A percentile compares a stretch with the other conserved stretches of the same genome.
These are phyloP conservation scores for Hypericum perforatum DNA, from an alignment of 345 rosid genomes.

Conservation along the genomic window DNA sequence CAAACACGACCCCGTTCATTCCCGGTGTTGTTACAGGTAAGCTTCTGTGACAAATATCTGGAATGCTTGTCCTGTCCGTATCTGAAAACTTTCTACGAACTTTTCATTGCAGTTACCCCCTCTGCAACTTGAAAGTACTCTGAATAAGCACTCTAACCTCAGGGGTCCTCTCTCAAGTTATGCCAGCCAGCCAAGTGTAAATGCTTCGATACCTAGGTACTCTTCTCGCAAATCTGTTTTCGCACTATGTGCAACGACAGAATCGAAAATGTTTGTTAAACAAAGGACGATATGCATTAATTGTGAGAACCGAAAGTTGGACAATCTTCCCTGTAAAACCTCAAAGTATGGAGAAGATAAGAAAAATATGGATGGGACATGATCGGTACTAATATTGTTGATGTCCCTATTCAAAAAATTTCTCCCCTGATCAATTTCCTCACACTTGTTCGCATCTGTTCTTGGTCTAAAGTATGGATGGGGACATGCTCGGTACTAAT, in stretches of 20 bases:
- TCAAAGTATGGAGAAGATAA: too few species aligned
- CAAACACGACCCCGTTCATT: constrained; percentile 94
- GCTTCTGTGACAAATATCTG: constrained; percentile 1
- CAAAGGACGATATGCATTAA: too few species aligned
- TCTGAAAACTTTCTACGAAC: constrained; percentile 12
- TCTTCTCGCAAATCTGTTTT: constrained; percentile 3
- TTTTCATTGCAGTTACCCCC: constrained; percentile 63
- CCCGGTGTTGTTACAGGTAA: constrained; percentile 73
- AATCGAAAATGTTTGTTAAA: too few species aligned
- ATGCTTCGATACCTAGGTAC: constrained; percentile 70
- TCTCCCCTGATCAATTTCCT: too few species aligned
- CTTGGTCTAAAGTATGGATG: not conserved
- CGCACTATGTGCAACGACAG: not conserved
- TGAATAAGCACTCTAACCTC: constrained; percentile 66
- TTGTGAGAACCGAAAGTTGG: too few species aligned
- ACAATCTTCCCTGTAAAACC: not conserved
- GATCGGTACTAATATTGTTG: too few species aligned
- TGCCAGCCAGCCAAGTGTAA: constrained; percentile 54
- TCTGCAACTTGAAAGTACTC: constrained; percentile 64
- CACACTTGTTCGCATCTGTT: not conserved
- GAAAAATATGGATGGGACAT: too few species aligned
- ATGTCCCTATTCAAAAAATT: too few species aligned
- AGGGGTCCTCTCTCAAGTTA: constrained; percentile 60
- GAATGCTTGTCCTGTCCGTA: not conserved
- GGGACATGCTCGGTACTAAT: too few species aligned